Percentiles rank a stretch among this genome's conserved stretches.
Conservation (phyloP, 2,329 filamentous ascomycete species). For the Sordariomycetes sp. region DNA sequence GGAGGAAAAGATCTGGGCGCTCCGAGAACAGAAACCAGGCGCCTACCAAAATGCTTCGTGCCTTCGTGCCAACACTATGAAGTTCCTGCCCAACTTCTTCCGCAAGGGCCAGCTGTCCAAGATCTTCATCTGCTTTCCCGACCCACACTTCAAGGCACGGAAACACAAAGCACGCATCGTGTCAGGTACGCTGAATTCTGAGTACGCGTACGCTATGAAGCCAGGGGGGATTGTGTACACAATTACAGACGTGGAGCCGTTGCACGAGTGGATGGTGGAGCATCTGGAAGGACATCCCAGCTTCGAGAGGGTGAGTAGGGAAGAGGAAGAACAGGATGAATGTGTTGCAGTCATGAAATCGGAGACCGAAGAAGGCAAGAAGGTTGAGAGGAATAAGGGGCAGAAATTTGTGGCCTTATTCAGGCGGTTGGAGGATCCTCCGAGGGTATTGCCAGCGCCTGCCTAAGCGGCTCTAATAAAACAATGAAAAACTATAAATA, state of each 20-base stretch:
- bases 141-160: slow-evolving; percentile 93
- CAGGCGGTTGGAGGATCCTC: slow-evolving; percentile 68
- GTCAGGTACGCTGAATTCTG: slow-evolving; percentile 75
- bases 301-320: slow-evolving; percentile 66
- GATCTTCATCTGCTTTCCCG: slow-evolving; percentile 96
- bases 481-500: no score
- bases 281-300: slow-evolving; percentile 72
- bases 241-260: slow-evolving; percentile 92
- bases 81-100: slow-evolving; percentile 99
- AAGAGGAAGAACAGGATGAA: slow-evolving; percentile 58
- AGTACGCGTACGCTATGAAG: slow-evolving; percentile 81
- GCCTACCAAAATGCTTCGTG: slow-evolving; percentile 82
- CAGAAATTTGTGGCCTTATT: slow-evolving; percentile 89
- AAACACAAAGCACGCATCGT: slow-evolving; percentile 98
- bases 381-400: slow-evolving; percentile 84
- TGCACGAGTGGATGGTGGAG: slow-evolving; percentile 87
- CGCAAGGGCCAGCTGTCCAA: slow-evolving; percentile 69
- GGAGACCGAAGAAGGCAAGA: slow-evolving; percentile 96
- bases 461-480: no score
- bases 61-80: slow-evolving; percentile 93
- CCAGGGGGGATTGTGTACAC: slow-evolving; percentile 88
- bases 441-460: no score
- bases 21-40: slow-evolving; percentile 55
- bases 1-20: slow-evolving; percentile 73
- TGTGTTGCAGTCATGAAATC: slow-evolving; percentile 64